Evolutionary conservation across 441 rosid genomes (phyloP).

Genomic region (Gossypium davidsonii): DNA sequence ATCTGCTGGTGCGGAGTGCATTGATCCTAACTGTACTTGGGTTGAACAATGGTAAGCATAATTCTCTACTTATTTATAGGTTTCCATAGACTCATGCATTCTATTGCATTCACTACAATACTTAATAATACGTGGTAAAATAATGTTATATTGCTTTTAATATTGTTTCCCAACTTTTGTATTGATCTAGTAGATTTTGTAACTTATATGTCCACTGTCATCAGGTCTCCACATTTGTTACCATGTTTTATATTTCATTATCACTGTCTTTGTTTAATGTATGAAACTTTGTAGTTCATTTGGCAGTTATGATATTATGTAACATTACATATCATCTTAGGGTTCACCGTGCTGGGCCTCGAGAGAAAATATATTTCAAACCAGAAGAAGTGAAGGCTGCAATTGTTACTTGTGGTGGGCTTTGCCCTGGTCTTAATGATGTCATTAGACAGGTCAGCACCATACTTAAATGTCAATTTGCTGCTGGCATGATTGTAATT

Average conservation of each 20-base stretch:
- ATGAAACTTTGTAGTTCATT: not conserved
- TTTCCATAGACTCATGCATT: slow-evolving; percentile 10
- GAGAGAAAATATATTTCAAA: slow-evolving; percentile 79
- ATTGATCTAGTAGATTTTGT: not conserved
- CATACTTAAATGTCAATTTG: slow-evolving; percentile 11
- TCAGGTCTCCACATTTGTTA: not conserved
- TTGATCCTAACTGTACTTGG: slow-evolving; percentile 84
- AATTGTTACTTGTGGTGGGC: slow-evolving; percentile 93
- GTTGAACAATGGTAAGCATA: slow-evolving; percentile 81
- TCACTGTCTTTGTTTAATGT: not conserved
- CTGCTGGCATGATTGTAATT: slow-evolving; percentile 2
- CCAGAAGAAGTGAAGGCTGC: slow-evolving; percentile 96
- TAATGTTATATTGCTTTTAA: not conserved
- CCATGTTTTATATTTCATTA: not conserved
- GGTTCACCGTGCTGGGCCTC: slow-evolving; percentile 98
- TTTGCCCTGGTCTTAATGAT: slow-evolving; percentile 98
- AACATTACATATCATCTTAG: slow-evolving; percentile 27
- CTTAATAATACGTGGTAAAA: not conserved
- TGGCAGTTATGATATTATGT: not conserved
- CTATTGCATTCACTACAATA: not conserved
- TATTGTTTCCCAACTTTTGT: not conserved
- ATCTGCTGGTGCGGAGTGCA: slow-evolving; percentile 95
- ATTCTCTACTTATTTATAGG: not conserved
- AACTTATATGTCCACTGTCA: not conserved
- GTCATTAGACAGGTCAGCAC: slow-evolving; percentile 38